Evolutionary conservation across 768 basidiomycete species (phyloP), one percentile per base, ranked within the genome.

Genomic region (Psilocybe subaeruginosa): DNA sequence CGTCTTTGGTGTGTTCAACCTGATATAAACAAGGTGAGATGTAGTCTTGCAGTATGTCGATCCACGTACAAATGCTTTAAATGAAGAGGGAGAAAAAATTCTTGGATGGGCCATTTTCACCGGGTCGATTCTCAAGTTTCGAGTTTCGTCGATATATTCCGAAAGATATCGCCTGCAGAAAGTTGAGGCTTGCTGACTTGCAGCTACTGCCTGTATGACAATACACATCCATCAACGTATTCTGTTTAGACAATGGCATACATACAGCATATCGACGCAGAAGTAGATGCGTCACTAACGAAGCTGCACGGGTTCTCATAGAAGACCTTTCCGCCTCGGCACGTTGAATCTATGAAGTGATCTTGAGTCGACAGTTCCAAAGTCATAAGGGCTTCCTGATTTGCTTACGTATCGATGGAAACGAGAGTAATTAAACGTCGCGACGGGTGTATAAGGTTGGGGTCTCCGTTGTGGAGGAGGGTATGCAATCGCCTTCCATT

Each of bases 251-350:
- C 49, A 50, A 30, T 49, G 31, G 54, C n/a, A 14, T 35, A 65
- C 82, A 70, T 61, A 83, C 83, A 31, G 69, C 72, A 47, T 72
- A 73, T 70, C 78, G 80, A 51, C 70, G 73, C 53, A 66, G 70
- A 48, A 73, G 75, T 53, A 73, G 78, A 47, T 78, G 78, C n/a
- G 78, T 56, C 8, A 71, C 72, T 30, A 48, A 11, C 6, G 27
- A 49, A 11, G 47, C 47, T 49, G 47, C 47, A 11, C 27, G 17
- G 9, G 47, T 30, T n/a, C 47, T 49, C 4, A 11, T n/a, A 23
- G 47, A 49, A 23, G 19, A 23, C n/a, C 23, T 27, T 8, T 49
- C 47, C 8, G 27, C 27, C 47, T 8, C 7, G 47, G 47, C 27
- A 27, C 27, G 27, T 14, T 30, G 17, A 49, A 49, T 23, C 47